Conservation (phyloP, 208 protist genomes). For the Polymyxa betae region DNA sequence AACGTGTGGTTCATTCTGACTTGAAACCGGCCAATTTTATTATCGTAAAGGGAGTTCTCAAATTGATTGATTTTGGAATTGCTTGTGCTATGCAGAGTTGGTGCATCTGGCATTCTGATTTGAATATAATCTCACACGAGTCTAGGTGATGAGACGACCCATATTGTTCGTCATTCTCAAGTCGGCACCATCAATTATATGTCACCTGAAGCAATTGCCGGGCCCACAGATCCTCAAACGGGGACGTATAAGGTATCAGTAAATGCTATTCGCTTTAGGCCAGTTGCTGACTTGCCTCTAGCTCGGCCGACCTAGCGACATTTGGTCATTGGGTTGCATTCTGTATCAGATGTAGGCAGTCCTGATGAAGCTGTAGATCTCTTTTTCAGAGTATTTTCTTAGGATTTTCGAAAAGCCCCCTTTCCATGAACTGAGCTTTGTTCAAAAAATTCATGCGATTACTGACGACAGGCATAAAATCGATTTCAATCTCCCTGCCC, state of each 20-base stretch:
- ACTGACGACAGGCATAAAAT: constrained; percentile 48
- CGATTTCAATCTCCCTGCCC: background rate
- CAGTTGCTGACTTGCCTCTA: background rate
- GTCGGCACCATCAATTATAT: constrained; percentile 78
- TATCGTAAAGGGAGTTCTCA: constrained; percentile 72
- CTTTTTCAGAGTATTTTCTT: background rate
- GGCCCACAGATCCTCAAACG: background rate
- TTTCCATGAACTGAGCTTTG: constrained; percentile 49
- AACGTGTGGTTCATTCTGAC: constrained; percentile 71
- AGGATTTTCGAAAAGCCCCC: constrained; percentile 33
- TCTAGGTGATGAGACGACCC: constrained; percentile 67
- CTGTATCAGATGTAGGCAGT: constrained; percentile 71
- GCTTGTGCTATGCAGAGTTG: constrained; percentile 61
- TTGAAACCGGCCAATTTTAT: constrained; percentile 79
- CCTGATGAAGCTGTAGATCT: background rate
- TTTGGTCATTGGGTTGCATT: constrained; percentile 76
- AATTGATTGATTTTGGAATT: constrained; percentile 76
- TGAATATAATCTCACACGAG: background rate
- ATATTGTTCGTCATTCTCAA: constrained; percentile 67
- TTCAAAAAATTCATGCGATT: constrained; percentile 56
- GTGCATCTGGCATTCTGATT: background rate
- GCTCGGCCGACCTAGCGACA: constrained; percentile 66
- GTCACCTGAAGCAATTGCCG: constrained; percentile 71
- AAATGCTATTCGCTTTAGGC: background rate
- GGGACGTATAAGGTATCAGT: background rate